Evolutionary conservation across 495 filamentous ascomycete genomes (phyloP).

Genomic region (Lasiosphaeria hispida): DNA sequence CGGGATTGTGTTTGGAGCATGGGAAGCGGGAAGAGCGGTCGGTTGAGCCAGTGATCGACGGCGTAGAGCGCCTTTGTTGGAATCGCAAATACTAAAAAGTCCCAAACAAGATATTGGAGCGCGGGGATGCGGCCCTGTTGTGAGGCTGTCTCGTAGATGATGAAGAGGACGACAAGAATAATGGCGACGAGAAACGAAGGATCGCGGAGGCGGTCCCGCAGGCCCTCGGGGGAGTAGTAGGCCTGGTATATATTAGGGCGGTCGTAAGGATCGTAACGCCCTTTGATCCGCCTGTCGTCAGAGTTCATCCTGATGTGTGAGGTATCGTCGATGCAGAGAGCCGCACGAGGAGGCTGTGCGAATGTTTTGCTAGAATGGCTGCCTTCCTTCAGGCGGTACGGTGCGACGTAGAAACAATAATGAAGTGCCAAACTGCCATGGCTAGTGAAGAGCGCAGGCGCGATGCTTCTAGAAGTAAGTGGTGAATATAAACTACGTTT

Average conservation of each 20-base stretch:
- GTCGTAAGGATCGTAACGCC: constrained; percentile 23
- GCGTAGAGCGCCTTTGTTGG: constrained; percentile 60
- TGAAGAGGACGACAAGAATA: constrained; percentile 37
- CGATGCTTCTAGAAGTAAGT: neutral
- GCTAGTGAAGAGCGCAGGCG: neutral
- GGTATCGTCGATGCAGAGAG: neutral
- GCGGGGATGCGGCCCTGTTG: constrained; percentile 23
- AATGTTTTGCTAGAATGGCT: neutral
- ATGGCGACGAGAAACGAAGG: constrained; percentile 38
- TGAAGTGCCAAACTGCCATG: neutral
- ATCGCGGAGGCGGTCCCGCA: constrained; percentile 32
- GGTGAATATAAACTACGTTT: neutral
- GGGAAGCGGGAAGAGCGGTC: constrained; percentile 30
- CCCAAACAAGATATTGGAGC: constrained; percentile 55
- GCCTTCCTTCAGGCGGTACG: too few species aligned
- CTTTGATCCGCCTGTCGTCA: constrained; percentile 28
- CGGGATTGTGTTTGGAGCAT: constrained; percentile 20
- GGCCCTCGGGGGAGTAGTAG: constrained; percentile 17
- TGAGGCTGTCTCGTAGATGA: constrained; percentile 43
- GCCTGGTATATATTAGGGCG: constrained; percentile 10
- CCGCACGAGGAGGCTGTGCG: neutral
- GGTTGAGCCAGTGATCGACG: constrained; percentile 50
- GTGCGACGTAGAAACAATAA: neutral
- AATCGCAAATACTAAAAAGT: constrained; percentile 57
- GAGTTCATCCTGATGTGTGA: constrained; percentile 23